Evolutionary conservation across 1,139 yeast genomes (phyloP).

Genomic region (Scheffersomyces segobiensis): DNA sequence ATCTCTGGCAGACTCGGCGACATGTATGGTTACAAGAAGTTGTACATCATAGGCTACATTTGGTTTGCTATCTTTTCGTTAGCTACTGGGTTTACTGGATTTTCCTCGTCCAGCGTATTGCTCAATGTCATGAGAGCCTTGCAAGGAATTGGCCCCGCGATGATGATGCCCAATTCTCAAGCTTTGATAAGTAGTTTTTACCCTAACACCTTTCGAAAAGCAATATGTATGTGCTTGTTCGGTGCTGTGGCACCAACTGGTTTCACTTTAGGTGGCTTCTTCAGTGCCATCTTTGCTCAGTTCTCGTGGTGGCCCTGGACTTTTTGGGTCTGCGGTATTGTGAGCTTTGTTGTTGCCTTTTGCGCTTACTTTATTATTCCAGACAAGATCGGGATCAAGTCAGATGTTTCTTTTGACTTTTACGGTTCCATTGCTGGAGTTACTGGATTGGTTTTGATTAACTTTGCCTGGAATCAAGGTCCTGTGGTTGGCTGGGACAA

Average conservation of each 20-base stretch:
- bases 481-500: conserved; percentile 59
- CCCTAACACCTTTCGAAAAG: conserved; percentile 42
- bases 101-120: conserved; percentile 39
- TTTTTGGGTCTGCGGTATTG: conserved; percentile 49
- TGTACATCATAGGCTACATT: conserved; percentile 48
- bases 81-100: conserved; percentile 51
- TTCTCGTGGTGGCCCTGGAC: conserved; percentile 59
- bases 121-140: conserved; percentile 55
- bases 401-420: conserved; percentile 41
- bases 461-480: conserved; percentile 63
- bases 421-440: conserved; percentile 50
- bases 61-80: conserved; percentile 53
- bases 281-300: conserved; percentile 45
- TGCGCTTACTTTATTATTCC: conserved; percentile 47
- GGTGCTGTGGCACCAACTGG: conserved; percentile 66
- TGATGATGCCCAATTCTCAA: conserved; percentile 56
- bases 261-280: conserved; percentile 50
- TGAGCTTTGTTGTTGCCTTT: conserved; percentile 26
- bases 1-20: conserved; percentile 68
- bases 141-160: conserved; percentile 63
- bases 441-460: conserved; percentile 48
- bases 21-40: conserved; percentile 53
- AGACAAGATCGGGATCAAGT: conserved; percentile 23
- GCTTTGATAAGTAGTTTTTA: conserved; percentile 56
- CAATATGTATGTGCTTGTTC: conserved; percentile 46